Evolutionary conservation across 495 filamentous ascomycete genomes (phyloP), one percentile per base, ranked within the genome.

Genomic region (Xylaria grammica): DNA sequence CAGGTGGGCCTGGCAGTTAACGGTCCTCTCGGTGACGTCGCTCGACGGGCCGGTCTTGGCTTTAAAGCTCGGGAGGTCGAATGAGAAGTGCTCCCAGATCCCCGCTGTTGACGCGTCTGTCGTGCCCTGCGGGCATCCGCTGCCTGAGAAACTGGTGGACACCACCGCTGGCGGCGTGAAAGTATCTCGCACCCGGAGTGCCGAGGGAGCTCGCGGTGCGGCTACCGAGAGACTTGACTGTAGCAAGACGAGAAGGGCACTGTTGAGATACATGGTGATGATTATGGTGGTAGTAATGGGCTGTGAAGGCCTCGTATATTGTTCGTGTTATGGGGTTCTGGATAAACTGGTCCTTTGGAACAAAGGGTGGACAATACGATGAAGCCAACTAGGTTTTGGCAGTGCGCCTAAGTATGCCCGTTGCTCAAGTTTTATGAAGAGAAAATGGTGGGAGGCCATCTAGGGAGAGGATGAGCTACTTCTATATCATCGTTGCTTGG

Each of bases 91-190:
- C 17, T 59, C 42, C 56, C 56, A 36, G 27, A 48, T 24, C 15
- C 22, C 27, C 17, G 17, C 11, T 9, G 46, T 50, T 10, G 56
- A 32, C 3, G 42, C 42, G n/a, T 59, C 42, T 44, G 42, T 59
- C 15, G 56, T 34, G 11, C 56, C 56, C 24, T 59, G 40, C 1
- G 56, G 56, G 20, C 56, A 59, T 22, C 56, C 56, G 20, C n/a
- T 59, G 26, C 56, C 56, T 9, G 56, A 59, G 27, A 59, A 59
- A 10, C 56, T 59, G 2, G 56, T 24, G 6, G 56, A 59, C 10
- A 48, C 10, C 7, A 48, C 29, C 9, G 38, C n/a, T 11, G 42
- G 56, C 11, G 26, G 40, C 9, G 56, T 48, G 42, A 48, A 20
- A 15, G 38, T 24, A 24, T 34, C 42, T 17, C 42, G 42, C 17